Conservation (phyloP, 352 stramenopile species). For the Phytophthora chlamydospora region DNA sequence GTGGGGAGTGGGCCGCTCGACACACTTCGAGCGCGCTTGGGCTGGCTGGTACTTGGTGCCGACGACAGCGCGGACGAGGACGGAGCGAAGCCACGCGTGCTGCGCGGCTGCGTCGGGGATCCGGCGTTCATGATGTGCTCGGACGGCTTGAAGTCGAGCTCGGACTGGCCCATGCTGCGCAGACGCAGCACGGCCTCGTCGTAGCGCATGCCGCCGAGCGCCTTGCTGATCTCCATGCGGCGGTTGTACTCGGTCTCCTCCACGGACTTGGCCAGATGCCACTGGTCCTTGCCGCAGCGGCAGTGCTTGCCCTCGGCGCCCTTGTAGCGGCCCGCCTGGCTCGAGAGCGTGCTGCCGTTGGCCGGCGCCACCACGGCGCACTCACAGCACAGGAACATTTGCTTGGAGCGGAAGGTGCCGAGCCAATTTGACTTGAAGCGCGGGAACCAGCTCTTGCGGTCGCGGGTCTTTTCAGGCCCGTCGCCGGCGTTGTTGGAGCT, state of each 20-base stretch:
- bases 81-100: constrained; percentile 18
- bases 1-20: constrained; percentile 38
- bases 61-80: constrained; percentile 11
- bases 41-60: constrained; percentile 17
- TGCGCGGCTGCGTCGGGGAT: constrained; percentile 28
- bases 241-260: constrained; percentile 87
- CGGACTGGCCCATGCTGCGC: constrained; percentile 60
- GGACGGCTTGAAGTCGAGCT: constrained; percentile 59
- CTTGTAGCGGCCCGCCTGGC: constrained; percentile 65
- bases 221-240: constrained; percentile 85
- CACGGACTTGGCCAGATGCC: constrained; percentile 82
- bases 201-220: constrained; percentile 81
- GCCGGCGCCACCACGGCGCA: constrained; percentile 60
- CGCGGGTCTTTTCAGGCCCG: constrained; percentile 85
- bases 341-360: constrained; percentile 27
- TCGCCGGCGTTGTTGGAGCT: constrained; percentile 80
- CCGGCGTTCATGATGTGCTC: constrained; percentile 44
- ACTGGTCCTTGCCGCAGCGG: constrained; percentile 79
- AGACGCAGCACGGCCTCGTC: constrained; percentile 77
- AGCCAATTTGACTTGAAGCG: constrained; percentile 90
- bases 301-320: constrained; percentile 85
- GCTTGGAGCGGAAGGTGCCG: constrained; percentile 86
- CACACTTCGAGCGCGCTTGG: constrained; percentile 34
- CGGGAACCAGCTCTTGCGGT: constrained; percentile 88
- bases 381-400: constrained; percentile 88